phyloP scores from a whole-genome alignment of 2,329 filamentous ascomycete species.

The Colletotrichum sojae region DNA sequence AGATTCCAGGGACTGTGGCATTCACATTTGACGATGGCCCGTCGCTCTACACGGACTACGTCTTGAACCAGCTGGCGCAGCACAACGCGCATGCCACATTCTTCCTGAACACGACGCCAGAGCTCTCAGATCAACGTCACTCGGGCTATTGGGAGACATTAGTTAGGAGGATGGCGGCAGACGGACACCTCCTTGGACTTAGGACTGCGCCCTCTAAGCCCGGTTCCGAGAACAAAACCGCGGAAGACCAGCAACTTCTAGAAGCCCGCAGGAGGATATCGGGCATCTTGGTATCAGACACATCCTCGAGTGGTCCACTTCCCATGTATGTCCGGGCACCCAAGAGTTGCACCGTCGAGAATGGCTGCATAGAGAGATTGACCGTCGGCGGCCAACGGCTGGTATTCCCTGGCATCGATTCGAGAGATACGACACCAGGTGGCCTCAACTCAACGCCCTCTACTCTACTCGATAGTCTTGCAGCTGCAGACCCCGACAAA shows the following conservation, averaged over 20 bases:
- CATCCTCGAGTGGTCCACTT: not conserved
- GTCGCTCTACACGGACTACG: conserved; percentile 5
- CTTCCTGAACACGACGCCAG: not conserved
- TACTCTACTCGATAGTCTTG: not conserved
- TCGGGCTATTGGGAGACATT: not conserved
- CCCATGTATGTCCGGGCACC: conserved; percentile 7
- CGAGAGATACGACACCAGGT: not conserved
- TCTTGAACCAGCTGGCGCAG: conserved; percentile 6
- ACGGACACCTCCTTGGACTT: conserved; percentile 15
- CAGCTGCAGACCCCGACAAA: not conserved
- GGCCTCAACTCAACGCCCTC: not conserved
- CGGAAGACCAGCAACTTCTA: not conserved
- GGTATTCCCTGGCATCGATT: not conserved
- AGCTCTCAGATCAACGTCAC: not conserved
- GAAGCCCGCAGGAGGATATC: not conserved
- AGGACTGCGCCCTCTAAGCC: no score
- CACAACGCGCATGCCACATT: conserved; percentile 3
- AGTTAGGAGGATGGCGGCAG: not conserved
- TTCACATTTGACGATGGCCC: conserved; percentile 21
- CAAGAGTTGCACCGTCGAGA: conserved; percentile 1
- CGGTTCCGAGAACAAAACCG: no score
- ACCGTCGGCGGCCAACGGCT: conserved; percentile 7
- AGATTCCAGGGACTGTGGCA: conserved; percentile 19
- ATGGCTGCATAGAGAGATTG: conserved; percentile 21
- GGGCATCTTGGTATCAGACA: not conserved